Percentiles rank a stretch among this genome's conserved stretches.
Evolutionary conservation across 2,329 filamentous ascomycete genomes (phyloP).

Genomic region (Colletotrichum godetiae): DNA sequence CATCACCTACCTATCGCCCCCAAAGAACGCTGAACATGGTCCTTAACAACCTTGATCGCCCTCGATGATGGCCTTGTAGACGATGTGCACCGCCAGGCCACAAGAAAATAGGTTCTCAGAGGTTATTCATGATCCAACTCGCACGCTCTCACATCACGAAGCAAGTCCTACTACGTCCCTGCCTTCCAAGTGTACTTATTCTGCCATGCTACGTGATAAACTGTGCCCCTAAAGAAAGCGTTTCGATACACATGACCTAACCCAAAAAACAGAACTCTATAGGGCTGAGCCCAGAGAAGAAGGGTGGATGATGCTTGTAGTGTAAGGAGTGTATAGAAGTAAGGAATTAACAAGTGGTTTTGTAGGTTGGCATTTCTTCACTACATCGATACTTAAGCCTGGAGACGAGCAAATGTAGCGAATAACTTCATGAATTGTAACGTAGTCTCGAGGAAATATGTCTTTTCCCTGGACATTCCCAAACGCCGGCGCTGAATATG

Average conservation of each 20-base stretch:
- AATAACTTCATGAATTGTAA: neutral
- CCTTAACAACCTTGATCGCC: neutral
- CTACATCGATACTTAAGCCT: neutral
- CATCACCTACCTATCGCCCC: too few species aligned
- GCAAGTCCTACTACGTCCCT: too few species aligned
- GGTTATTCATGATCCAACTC: neutral
- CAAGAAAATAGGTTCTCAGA: neutral
- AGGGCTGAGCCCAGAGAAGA: too few species aligned
- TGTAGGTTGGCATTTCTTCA: neutral
- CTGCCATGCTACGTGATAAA: too few species aligned
- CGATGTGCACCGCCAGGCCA: neutral
- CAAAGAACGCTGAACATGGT: too few species aligned
- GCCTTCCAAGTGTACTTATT: too few species aligned
- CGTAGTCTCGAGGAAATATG: neutral
- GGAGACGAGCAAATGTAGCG: neutral
- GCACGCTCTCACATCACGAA: neutral
- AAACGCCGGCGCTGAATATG: conserved; percentile 29
- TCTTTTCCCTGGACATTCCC: conserved; percentile 2
- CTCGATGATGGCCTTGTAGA: neutral
- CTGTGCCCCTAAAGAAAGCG: too few species aligned
- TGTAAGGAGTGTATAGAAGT: too few species aligned
- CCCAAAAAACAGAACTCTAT: too few species aligned
- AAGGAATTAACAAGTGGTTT: neutral
- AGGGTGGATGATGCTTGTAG: too few species aligned
- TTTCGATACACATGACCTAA: too few species aligned